phyloP scores from a whole-genome alignment of 139 green algal species.

The Desmodesmus armatus region DNA sequence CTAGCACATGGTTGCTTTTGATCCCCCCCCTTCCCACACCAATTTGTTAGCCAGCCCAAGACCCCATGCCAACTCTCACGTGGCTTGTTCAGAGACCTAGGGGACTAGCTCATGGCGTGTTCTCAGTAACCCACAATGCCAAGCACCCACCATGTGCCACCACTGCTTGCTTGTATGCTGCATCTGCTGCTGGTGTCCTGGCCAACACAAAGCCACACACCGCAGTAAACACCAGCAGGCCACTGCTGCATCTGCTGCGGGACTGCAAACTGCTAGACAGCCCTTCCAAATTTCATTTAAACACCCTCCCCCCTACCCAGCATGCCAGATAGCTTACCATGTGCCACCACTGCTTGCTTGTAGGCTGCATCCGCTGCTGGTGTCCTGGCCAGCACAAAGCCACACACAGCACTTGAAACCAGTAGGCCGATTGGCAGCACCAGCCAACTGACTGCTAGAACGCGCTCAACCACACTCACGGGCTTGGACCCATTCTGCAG shows the following conservation, averaged over 20 bases:
- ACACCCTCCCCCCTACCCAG: too few species aligned
- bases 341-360: conserved; percentile 60
- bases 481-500: neutral
- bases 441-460: conserved; percentile 58
- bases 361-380: conserved; percentile 49
- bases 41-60: too few species aligned
- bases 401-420: conserved; percentile 58
- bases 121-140: too few species aligned
- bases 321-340: conserved; percentile 54
- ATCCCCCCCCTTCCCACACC: too few species aligned
- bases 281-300: too few species aligned
- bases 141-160: conserved; percentile 61
- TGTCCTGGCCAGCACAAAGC: conserved; percentile 44
- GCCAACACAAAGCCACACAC: conserved; percentile 58
- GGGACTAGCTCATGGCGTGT: too few species aligned
- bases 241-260: too few species aligned
- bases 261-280: too few species aligned
- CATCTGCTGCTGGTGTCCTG: neutral
- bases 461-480: conserved; percentile 28
- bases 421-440: conserved; percentile 63
- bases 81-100: too few species aligned
- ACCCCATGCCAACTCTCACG: too few species aligned
- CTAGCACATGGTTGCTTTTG: too few species aligned
- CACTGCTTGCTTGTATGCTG: conserved; percentile 62
- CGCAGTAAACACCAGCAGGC: conserved; percentile 51